Conservation (phyloP, 2,329 filamentous ascomycete genomes). For the Cordyceps farinosa region DNA sequence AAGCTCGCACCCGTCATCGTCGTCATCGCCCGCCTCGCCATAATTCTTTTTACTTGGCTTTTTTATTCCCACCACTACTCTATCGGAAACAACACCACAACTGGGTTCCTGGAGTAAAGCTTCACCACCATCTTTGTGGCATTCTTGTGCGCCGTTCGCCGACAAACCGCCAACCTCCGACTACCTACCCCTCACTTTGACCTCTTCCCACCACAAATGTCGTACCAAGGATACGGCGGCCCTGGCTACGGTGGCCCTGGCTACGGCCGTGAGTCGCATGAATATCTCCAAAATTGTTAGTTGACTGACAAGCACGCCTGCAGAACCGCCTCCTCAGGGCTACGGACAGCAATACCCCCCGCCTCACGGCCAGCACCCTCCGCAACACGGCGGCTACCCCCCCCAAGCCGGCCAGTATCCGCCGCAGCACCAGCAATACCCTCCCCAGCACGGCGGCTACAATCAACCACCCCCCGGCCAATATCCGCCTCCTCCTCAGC, state of each 20-base stretch:
- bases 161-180: not conserved
- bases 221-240: constrained; percentile 33
- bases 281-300: not conserved
- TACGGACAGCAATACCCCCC: constrained; percentile 38
- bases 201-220: constrained; percentile 27
- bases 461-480: constrained; percentile 28
- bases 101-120: not conserved
- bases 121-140: not conserved
- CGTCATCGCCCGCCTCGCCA: constrained; percentile 11
- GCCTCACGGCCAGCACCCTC: constrained; percentile 35
- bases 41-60: not conserved
- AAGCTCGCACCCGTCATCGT: constrained; percentile 13
- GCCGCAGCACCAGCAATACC: constrained; percentile 34
- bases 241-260: constrained; percentile 26
- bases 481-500: constrained; percentile 27
- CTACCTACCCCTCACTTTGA: constrained; percentile 11
- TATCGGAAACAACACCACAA: not conserved
- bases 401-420: constrained; percentile 28
- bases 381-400: constrained; percentile 31
- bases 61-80: not conserved
- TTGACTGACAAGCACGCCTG: not conserved
- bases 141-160: not conserved
- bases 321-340: constrained; percentile 36
- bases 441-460: constrained; percentile 30
- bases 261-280: constrained; percentile 34